Percentiles rank a stretch among this genome's conserved stretches.
Evolutionary conservation across 192 early-diverging fungal genomes (phyloP).

Genomic region (Coemansia sp.): DNA sequence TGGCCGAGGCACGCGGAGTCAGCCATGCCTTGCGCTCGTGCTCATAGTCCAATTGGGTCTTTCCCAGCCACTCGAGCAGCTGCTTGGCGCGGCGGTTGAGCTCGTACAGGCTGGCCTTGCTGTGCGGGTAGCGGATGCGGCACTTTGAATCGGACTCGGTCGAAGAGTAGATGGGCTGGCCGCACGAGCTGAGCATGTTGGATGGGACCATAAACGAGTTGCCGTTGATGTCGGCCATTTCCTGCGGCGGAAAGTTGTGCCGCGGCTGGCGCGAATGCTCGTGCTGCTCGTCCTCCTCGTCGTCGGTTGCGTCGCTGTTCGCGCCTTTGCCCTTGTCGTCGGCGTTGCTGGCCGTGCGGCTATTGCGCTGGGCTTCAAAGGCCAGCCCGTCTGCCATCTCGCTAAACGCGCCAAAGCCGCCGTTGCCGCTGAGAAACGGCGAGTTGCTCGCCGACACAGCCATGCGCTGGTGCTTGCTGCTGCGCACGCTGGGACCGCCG

Average conservation of each 20-base stretch:
- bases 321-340: neutral
- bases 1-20: neutral
- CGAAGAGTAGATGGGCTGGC: constrained; percentile 49
- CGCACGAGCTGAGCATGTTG: constrained; percentile 33
- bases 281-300: constrained; percentile 1
- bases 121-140: constrained; percentile 46
- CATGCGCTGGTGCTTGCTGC: constrained; percentile 31
- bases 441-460: constrained; percentile 38
- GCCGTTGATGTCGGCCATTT: constrained; percentile 34
- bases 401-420: constrained; percentile 7
- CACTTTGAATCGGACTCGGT: constrained; percentile 35
- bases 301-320: neutral
- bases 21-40: constrained; percentile 34
- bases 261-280: constrained; percentile 14
- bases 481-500: neutral
- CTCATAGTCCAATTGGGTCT: constrained; percentile 47
- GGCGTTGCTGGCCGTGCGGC: neutral
- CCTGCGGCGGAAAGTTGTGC: constrained; percentile 36
- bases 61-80: constrained; percentile 53
- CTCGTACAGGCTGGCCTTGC: constrained; percentile 28
- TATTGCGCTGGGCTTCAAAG: constrained; percentile 10
- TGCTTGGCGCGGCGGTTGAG: constrained; percentile 49
- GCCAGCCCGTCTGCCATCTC: constrained; percentile 6
- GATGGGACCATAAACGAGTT: constrained; percentile 34
- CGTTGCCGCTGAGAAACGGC: constrained; percentile 19